A percentile compares a stretch with the other conserved stretches of the same genome.
Conservation (phyloP, 768 basidiomycete genomes). For the Trametes cingulata region DNA sequence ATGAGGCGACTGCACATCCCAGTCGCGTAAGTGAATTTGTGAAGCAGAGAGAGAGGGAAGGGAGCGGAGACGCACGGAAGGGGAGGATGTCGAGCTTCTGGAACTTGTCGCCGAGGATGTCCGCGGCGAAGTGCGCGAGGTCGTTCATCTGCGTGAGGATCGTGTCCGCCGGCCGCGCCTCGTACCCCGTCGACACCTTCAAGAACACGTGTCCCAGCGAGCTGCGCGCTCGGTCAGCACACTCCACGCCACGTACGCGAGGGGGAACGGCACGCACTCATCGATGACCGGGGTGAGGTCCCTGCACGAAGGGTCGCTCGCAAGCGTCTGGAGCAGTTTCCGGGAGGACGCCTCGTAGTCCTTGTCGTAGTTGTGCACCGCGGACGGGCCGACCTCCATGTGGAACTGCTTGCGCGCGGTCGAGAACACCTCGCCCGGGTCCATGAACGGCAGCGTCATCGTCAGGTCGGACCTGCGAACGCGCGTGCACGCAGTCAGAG, state of each 20-base stretch:
- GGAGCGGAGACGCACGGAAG: neutral
- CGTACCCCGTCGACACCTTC: constrained; percentile 22
- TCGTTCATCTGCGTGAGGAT: constrained; percentile 17
- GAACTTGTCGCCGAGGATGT: constrained; percentile 22
- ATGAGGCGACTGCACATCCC: neutral
- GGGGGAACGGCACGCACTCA: neutral
- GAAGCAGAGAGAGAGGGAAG: neutral
- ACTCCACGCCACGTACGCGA: neutral
- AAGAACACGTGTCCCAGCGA: constrained; percentile 17
- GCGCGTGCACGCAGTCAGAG: neutral
- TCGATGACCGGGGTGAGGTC: constrained; percentile 11
- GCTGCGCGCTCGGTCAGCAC: neutral
- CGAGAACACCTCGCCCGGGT: constrained; percentile 20
- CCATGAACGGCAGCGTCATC: constrained; percentile 24
- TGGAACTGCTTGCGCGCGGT: constrained; percentile 22
- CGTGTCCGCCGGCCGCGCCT: constrained; percentile 8
- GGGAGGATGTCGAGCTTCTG: constrained; percentile 18
- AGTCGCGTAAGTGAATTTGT: neutral
- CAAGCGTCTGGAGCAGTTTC: constrained; percentile 7
- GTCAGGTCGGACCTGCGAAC: constrained; percentile 15
- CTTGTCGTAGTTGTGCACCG: constrained; percentile 6
- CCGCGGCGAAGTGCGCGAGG: constrained; percentile 22
- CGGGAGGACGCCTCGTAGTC: constrained; percentile 16
- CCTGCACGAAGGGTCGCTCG: neutral
- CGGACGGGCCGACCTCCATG: constrained; percentile 13